phyloP scores from a whole-genome alignment of 108 stramenopile genomes.

The Cyclotella distinguenda region DNA sequence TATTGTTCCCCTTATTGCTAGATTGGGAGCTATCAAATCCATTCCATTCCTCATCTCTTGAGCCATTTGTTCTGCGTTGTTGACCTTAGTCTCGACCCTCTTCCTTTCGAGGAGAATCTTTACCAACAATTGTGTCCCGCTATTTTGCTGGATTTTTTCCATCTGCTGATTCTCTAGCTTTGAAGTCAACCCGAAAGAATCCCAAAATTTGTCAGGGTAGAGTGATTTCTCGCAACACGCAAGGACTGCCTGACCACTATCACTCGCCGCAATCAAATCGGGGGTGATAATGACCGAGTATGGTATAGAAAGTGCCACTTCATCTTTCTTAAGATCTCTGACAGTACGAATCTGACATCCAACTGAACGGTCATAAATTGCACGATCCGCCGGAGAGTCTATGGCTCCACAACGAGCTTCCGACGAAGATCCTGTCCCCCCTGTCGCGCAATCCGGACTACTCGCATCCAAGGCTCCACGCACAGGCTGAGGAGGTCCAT shows the following conservation, averaged over 20 bases:
- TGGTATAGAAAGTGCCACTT: conserved; percentile 72
- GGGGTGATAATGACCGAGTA: conserved; percentile 77
- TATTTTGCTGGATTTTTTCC: conserved; percentile 56
- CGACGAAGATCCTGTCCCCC: conserved; percentile 8
- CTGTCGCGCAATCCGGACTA: background rate
- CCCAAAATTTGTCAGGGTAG: conserved; percentile 54
- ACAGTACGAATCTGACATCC: conserved; percentile 80
- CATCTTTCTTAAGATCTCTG: conserved; percentile 76
- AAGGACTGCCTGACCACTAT: conserved; percentile 75
- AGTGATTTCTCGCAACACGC: conserved; percentile 56
- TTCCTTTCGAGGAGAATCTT: conserved; percentile 85
- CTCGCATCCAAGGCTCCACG: conserved; percentile 23
- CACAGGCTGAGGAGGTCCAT: conserved; percentile 36
- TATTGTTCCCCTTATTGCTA: conserved; percentile 23
- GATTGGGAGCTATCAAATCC: conserved; percentile 11
- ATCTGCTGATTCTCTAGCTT: conserved; percentile 41
- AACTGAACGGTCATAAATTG: conserved; percentile 82
- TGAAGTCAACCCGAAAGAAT: conserved; percentile 72
- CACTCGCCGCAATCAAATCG: conserved; percentile 84
- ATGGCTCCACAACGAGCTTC: conserved; percentile 69
- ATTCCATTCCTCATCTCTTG: conserved; percentile 16
- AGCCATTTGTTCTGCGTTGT: conserved; percentile 15
- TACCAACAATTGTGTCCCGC: conserved; percentile 78
- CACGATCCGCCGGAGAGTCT: conserved; percentile 61
- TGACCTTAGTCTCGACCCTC: conserved; percentile 60